These are phyloP conservation scores for Solidago caesia DNA, from an alignment of 129 eudicot species.

Conservation along the genomic window DNA sequence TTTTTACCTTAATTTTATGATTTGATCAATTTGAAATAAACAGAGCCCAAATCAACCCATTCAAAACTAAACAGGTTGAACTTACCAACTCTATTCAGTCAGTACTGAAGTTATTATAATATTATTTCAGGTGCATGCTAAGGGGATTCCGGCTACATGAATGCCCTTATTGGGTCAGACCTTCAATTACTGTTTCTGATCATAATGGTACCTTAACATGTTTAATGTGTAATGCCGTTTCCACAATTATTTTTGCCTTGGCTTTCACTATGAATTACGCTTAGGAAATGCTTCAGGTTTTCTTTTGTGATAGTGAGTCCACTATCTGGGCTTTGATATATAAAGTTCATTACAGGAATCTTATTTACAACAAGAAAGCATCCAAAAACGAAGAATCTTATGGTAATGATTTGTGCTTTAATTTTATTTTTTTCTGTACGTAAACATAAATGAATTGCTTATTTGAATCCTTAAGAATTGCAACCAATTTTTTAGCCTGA, in stretches of 20 bases:
- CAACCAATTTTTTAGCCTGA: conserved; percentile 63
- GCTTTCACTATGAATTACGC: neutral
- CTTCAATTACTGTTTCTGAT: conserved; percentile 80
- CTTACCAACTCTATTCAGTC: neutral
- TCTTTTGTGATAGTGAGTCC: conserved; percentile 5
- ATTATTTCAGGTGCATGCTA: conserved; percentile 90
- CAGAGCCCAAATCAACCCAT: neutral
- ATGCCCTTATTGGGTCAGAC: conserved; percentile 98
- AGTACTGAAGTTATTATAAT: conserved; percentile 29
- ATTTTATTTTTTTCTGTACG: neutral
- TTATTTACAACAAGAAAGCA: conserved; percentile 78
- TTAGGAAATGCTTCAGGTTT: conserved; percentile 9
- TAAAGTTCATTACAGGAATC: conserved; percentile 52
- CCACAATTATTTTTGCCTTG: neutral
- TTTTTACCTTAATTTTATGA: too few species aligned
- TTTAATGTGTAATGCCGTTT: conserved; percentile 1
- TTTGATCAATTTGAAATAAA: neutral
- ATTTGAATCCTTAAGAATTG: conserved; percentile 12
- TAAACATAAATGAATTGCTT: neutral
- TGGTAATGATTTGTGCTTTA: conserved; percentile 49
- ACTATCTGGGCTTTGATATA: conserved; percentile 17
- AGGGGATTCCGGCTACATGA: conserved; percentile 90
- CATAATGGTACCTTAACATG: conserved; percentile 61
- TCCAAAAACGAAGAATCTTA: conserved; percentile 79
- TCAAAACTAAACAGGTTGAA: conserved; percentile 2